Conservation (phyloP, 2,329 filamentous ascomycete genomes). For the Penicillium sp. region DNA sequence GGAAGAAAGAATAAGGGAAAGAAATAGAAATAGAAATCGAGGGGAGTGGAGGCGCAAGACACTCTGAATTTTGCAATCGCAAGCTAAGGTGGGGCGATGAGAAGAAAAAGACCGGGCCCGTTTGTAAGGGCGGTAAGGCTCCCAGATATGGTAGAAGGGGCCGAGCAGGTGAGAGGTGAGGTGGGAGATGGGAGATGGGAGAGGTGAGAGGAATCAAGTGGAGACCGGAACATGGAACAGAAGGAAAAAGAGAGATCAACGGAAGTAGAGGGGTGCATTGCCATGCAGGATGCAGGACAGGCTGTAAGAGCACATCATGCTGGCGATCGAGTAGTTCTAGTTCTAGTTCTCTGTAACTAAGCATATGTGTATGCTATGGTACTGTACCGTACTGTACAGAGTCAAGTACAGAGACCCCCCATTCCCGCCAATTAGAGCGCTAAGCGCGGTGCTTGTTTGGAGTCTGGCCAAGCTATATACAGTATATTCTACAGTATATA, state of each 20-base stretch:
- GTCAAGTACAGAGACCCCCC: neutral
- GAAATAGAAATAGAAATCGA: neutral
- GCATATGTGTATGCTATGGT: neutral
- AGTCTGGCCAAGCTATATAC: too few species aligned
- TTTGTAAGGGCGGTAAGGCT: conserved; percentile 21
- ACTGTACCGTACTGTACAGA: neutral
- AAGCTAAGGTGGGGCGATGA: conserved; percentile 46
- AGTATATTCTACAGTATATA: too few species aligned
- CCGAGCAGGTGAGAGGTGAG: too few species aligned
- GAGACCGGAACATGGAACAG: neutral
- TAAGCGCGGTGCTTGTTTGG: conserved; percentile 4
- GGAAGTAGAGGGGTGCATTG: neutral
- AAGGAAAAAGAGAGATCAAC: neutral
- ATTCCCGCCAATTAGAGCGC: neutral
- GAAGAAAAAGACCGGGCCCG: conserved; percentile 31
- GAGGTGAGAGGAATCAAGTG: neutral
- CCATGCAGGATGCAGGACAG: neutral
- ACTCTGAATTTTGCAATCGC: conserved; percentile 35
- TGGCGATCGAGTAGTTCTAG: neutral
- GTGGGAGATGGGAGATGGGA: conserved; percentile 4
- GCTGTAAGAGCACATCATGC: neutral
- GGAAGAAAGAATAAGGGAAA: neutral
- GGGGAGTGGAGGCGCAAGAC: conserved; percentile 6
- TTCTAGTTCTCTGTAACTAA: neutral
- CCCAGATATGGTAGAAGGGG: conserved; percentile 18